Evolutionary conservation across 768 basidiomycete species (phyloP), one percentile per base, ranked within the genome.

Genomic region (Suillus discolor): DNA sequence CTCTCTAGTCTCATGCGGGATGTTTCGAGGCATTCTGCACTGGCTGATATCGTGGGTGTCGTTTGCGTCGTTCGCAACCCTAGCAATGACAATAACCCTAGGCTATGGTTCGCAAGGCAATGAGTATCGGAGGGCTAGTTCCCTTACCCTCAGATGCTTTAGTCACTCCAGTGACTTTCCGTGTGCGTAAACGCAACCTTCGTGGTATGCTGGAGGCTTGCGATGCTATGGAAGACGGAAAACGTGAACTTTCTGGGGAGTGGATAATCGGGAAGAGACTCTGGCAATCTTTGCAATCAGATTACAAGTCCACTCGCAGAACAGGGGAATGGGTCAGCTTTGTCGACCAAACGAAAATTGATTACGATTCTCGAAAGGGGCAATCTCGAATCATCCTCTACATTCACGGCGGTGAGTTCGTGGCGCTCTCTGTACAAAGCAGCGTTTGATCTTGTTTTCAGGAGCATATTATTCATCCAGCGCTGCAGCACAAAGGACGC

Each of bases 201-300:
- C 86, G 88, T 39, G 97, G 97, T 16, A 89, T 99, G 62, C 85
- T 99, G 18, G 81, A 85, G 6, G 81, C 88, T 8, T 86, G 85
- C 63, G 97, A 99, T 73, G 84, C 81, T 6, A 73, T 82, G 20
- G 97, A 99, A 77, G 83, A 83, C 12, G 96, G 95, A 41, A 75
- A 72, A 11, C 85, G 97, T 5, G 92, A 96, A 72, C 83, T 99
- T 38, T 88, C 88, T 1, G 97, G 95, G 0, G 97, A 99, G 81
- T 99, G 97, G 97, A 89, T 99, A 28, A 91, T 98, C n/a, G 94
- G 94, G 42, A 92, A 91, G 75, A 87, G 87, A 68, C 87, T 96
- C 0, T 99, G 97, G 97, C 89, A 88, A 68, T 81, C 88, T 36
- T 81, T 97, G 69, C 95, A 97, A 72, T 80, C 84, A 18, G 94